Evolutionary conservation across 2,329 filamentous ascomycete species (phyloP), one percentile per base, ranked within the genome.

Genomic region (Madurella mycetomatis): DNA sequence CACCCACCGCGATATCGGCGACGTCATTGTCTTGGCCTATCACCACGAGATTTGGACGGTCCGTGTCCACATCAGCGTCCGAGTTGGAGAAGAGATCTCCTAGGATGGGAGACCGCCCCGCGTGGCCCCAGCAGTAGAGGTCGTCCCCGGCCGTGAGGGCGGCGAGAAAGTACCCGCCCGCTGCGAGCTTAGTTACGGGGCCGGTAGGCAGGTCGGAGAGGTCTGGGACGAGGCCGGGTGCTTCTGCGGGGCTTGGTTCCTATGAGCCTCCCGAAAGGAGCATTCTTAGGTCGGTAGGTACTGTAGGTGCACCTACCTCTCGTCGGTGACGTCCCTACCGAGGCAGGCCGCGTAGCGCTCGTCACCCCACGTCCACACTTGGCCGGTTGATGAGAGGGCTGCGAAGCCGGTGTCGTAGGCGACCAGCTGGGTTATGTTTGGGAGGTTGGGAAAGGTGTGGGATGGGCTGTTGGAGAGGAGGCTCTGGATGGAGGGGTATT

Each of bases 111-210:
- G 63, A 62, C 11, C 65, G 64, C 4, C 69, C 69, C 11, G 68
- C 66, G 52, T 71, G 69, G 31, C 85, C 84, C 84, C 84, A 88
- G 19, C 80, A 65, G 62, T 87, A 88, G 1, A 86, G 66, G 54
- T 82, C 79, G 32, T 77, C 73, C 2, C 78, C 80, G 11, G 74
- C 69, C 0, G 82, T 86, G 42, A 87, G 61, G 0, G 83, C 83
- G 2, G 79, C 81, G 2, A 79, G 69, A 2, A 78, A 68, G 63
- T 84, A 85, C 0, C 84, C 83, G 2, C 78, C 78, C 2, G 78
- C 77, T 4, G 72, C 74, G 25, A 88, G 69, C 61, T 79, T 81
- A 31, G 63, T 70, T 47, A 87, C 75, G 12, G 74, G 70, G 44
- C 70, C 81, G 17, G 69, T 77, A 54, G 70, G 76, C 18, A 86